Base-by-base conservation (phyloP, 306 rosid species). In the Geum urbanum region DNA sequence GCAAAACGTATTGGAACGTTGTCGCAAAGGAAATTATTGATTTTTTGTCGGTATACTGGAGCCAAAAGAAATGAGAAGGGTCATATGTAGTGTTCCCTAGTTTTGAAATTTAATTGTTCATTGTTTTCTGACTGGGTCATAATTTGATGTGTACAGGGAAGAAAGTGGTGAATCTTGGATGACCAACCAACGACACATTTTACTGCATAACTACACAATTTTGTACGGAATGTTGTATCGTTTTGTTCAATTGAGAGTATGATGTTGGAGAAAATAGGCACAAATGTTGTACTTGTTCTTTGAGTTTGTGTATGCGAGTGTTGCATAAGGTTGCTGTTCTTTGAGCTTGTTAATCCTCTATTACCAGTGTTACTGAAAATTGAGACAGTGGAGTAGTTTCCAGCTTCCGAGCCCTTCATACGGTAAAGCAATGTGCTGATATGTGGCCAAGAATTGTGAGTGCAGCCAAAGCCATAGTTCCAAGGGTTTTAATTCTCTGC, bases 401-500 rank as follows among this genome's bases (percentile, higher is more conserved):
- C 8, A 18, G 12, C 10, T 63, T 43, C 44, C 13, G 9, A 10
- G 68, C 37, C 9, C n/a, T 16, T 6, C 5, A 41, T 14, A 61
- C 7, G 16, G 27, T 84, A 12, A 83, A 86, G 75, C 85, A 85
- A 66, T 83, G 89, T n/a, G 84, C 87, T 24, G 90, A 80, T 73
- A 67, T 83, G 24, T 78, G 84, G 85, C 85, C 87, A 2, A 82
- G 82, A 78, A 78, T 78, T 52, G 85, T 80, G 0, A 80, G 87
- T 59, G 81, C 87, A 22, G 87, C 85, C 37, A 80, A 82, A 72
- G 81, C 80, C 13, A 85, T 80, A 40, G 86, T 85, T 69, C 27
- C 79, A 66, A 80, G 68, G 0, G 59, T 14, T 32, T 52, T 24
- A 52, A 52, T 8, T 10, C 11, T 15, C 8, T 14, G 24, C 7